A percentile compares a stretch with the other conserved stretches of the same genome.
Evolutionary conservation across 1,284 basidiomycete genomes (phyloP).

Genomic region (Papiliotrema fonsecae): DNA sequence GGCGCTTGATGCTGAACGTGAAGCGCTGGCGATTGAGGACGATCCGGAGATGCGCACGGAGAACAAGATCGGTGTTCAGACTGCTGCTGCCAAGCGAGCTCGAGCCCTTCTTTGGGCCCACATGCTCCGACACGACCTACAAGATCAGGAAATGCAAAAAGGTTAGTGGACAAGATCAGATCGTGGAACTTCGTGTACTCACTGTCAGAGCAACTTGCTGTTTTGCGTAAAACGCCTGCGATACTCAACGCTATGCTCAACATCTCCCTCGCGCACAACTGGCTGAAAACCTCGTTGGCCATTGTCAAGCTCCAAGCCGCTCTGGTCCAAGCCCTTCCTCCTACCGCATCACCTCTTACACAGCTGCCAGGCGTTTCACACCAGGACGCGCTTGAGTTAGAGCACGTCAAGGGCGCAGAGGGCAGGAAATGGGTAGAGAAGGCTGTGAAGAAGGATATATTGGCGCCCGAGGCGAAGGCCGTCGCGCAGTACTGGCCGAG

Average conservation of each 20-base stretch:
- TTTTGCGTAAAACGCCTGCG: conserved; percentile 67
- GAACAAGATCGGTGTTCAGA: conserved; percentile 27
- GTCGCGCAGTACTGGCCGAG: conserved; percentile 68
- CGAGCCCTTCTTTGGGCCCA: conserved; percentile 80
- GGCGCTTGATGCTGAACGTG: conserved; percentile 54
- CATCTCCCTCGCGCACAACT: conserved; percentile 80
- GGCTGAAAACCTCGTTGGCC: conserved; percentile 76
- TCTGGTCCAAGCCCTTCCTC: conserved; percentile 77
- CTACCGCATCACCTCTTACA: conserved; percentile 55
- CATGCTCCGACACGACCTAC: conserved; percentile 67
- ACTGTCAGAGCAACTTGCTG: conserved; percentile 58
- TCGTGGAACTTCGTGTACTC: conserved; percentile 1
- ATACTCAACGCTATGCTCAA: conserved; percentile 77
- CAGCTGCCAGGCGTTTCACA: conserved; percentile 69
- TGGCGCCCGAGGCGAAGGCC: conserved; percentile 62
- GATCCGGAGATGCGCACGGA: conserved; percentile 28
- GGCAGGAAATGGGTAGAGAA: conserved; percentile 55
- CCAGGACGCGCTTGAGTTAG: conserved; percentile 52
- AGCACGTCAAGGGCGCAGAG: conserved; percentile 50
- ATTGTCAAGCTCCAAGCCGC: conserved; percentile 79
- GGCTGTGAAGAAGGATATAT: conserved; percentile 47
- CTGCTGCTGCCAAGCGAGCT: conserved; percentile 52
- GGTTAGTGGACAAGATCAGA: conserved; percentile 54
- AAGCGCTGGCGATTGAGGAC: conserved; percentile 41
- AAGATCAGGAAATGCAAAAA: conserved; percentile 56